Evolutionary conservation across 176 grass and related monocot species (phyloP).

Genomic region (Cenchrus purpureus): DNA sequence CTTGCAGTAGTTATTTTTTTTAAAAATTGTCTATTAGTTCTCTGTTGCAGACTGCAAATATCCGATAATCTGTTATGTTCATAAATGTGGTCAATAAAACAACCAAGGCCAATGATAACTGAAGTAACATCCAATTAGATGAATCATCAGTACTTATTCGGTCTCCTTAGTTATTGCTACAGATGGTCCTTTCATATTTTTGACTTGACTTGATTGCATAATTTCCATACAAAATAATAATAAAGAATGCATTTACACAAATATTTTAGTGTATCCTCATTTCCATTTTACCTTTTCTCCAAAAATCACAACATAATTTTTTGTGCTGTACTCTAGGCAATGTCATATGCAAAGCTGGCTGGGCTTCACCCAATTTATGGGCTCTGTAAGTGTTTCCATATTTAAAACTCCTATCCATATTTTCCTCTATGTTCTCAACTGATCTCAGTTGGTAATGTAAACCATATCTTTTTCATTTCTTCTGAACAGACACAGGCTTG

Average conservation of each 20-base stretch:
- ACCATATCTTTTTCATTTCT: slow-evolving; percentile 43
- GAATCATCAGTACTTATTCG: slow-evolving; percentile 2
- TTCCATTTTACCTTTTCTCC: background rate
- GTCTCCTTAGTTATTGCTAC: background rate
- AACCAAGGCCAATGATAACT: background rate
- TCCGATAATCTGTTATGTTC: background rate
- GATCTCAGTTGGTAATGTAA: slow-evolving; percentile 28
- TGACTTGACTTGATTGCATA: background rate
- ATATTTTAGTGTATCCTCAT: slow-evolving; percentile 13
- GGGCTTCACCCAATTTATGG: slow-evolving; percentile 97
- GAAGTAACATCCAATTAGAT: background rate
- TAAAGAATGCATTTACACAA: background rate
- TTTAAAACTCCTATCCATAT: slow-evolving; percentile 11
- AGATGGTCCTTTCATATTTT: background rate
- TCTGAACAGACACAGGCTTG: slow-evolving; percentile 82
- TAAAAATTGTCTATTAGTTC: background rate
- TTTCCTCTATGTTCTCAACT: slow-evolving; percentile 12
- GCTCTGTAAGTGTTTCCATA: slow-evolving; percentile 69
- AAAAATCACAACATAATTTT: slow-evolving; percentile 20
- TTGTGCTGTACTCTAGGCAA: slow-evolving; percentile 56
- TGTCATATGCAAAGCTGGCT: slow-evolving; percentile 95
- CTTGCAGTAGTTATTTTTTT: no score
- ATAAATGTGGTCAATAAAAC: slow-evolving; percentile 1
- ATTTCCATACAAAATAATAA: background rate
- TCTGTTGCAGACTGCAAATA: background rate